phyloP scores from a whole-genome alignment of 2,329 filamentous ascomycete genomes.

The Diaporthe australafricana region DNA sequence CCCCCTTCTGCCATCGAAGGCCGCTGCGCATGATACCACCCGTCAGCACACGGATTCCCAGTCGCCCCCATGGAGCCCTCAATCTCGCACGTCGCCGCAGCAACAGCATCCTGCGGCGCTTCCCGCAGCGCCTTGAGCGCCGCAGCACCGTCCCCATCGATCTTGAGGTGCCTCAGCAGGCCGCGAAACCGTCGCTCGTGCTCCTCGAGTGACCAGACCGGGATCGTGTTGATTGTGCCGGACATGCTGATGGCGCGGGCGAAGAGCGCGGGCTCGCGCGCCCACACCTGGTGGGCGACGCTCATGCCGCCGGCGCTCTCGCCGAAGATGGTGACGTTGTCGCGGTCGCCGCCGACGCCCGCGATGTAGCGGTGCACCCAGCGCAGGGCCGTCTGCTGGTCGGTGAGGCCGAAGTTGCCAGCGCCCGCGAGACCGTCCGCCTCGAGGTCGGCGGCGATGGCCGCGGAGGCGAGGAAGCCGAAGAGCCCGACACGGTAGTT shows the following conservation, averaged over 20 bases:
- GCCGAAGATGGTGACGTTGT: constrained; percentile 74
- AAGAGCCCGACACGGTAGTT: constrained; percentile 75
- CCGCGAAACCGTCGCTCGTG: constrained; percentile 13
- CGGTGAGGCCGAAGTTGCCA: constrained; percentile 69
- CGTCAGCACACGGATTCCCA: neutral
- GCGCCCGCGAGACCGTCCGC: constrained; percentile 49
- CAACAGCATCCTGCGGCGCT: neutral
- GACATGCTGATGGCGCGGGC: constrained; percentile 11
- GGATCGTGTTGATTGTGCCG: neutral
- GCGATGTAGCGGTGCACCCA: constrained; percentile 74
- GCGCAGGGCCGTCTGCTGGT: constrained; percentile 69
- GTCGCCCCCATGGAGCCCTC: constrained; percentile 5
- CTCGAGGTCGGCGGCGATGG: constrained; percentile 41
- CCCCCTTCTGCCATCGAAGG: neutral
- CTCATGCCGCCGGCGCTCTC: constrained; percentile 71
- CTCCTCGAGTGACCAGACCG: constrained; percentile 13
- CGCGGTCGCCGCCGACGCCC: constrained; percentile 56
- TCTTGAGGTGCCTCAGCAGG: neutral
- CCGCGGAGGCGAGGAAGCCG: constrained; percentile 68
- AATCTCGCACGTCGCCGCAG: constrained; percentile 5
- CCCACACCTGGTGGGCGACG: constrained; percentile 47
- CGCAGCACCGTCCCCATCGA: neutral
- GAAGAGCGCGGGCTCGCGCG: neutral
- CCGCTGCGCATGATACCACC: neutral
- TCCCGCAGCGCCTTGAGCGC: neutral